A percentile compares a stretch with the other conserved stretches of the same genome.
These are phyloP conservation scores for Scleromitrula shiraiana DNA, from an alignment of 2,329 filamentous ascomycete species.

Conservation along the genomic window DNA sequence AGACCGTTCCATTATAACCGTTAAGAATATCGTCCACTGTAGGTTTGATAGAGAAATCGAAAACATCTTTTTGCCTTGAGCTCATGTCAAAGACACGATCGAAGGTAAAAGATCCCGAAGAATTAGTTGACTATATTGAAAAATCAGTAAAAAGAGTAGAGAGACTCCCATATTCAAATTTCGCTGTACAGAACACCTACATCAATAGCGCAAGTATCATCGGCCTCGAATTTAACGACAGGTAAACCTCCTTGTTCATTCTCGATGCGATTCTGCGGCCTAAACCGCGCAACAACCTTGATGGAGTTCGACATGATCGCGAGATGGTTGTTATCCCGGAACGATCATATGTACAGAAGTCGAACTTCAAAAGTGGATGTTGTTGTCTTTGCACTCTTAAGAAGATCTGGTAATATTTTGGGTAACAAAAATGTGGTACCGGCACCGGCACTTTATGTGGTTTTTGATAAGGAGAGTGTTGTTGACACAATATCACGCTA, in stretches of 20 bases:
- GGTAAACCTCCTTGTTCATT: constrained; percentile 82
- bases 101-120: constrained; percentile 83
- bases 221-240: constrained; percentile 80
- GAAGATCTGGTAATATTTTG: not conserved
- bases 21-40: constrained; percentile 98
- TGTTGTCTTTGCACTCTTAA: constrained; percentile 3
- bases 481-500: constrained; percentile 23
- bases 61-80: constrained; percentile 85
- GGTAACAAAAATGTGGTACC: constrained; percentile 13
- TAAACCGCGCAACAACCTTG: constrained; percentile 94
- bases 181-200: constrained; percentile 44
- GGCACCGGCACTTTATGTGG: constrained; percentile 13
- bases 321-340: constrained; percentile 20
- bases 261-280: constrained; percentile 94
- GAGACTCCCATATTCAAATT: not conserved
- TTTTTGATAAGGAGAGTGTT: constrained; percentile 24
- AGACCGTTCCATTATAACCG: constrained; percentile 98
- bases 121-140: constrained; percentile 65
- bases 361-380: constrained; percentile 5
- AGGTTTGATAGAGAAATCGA: constrained; percentile 92
- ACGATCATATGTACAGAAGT: constrained; percentile 26
- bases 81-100: constrained; percentile 95
- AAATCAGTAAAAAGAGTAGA: constrained; percentile 14
- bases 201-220: constrained; percentile 80
- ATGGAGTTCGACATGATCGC: constrained; percentile 46